Evolutionary conservation across 2,329 filamentous ascomycete species (phyloP), one percentile per base, ranked within the genome.

Genomic region (Paraphoma sp.): DNA sequence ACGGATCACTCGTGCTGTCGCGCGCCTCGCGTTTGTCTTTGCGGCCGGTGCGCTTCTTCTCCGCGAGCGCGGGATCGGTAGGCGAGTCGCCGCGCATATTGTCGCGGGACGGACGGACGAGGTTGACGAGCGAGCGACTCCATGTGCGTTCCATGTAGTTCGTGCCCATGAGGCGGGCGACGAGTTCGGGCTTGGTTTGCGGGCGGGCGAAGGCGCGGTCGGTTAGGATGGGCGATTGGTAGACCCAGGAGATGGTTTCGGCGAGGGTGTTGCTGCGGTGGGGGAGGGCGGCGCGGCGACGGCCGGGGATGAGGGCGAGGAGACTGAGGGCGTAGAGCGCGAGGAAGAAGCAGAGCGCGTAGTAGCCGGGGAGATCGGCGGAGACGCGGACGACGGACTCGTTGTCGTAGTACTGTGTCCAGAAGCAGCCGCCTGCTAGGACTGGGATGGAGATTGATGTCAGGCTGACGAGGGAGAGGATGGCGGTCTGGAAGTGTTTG

Each of bases 161-260:
- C 72, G 80, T 78, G 43, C 86, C 81, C 48, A 91, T 87, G 2
- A 97, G 79, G 42, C 90, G 82, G 0, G 84, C 87, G 18, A 89
- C 83, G 17, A 97, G 83, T 62, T 93, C 89, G 0, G 81, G 81
- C 62, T 88, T 89, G n/a, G 83, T 87, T 29, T 83, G 81, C 2
- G 89, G 86, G 38, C 87, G 84, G 48, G 87, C 83, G 72, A 97
- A 94, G 0, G 89, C 85, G 9, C 87, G 83, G 69, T 97, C 93
- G 5, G 85, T 81, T 1, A 91, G 80, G 16, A 96, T 80, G 23
- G 89, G 88, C 43, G 88, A 88, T 64, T 89, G 88, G 56, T 91
- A 87, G 42, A 94, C 81, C 72, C 94, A 93, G 69, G 87, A 89
- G 64, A 96, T 84, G 18, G 93, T 82, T 72, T 93, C 92, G 1